A percentile compares a stretch with the other conserved stretches of the same genome.
phyloP scores from a whole-genome alignment of 768 basidiomycete genomes.

The Leccinum uliginosum region DNA sequence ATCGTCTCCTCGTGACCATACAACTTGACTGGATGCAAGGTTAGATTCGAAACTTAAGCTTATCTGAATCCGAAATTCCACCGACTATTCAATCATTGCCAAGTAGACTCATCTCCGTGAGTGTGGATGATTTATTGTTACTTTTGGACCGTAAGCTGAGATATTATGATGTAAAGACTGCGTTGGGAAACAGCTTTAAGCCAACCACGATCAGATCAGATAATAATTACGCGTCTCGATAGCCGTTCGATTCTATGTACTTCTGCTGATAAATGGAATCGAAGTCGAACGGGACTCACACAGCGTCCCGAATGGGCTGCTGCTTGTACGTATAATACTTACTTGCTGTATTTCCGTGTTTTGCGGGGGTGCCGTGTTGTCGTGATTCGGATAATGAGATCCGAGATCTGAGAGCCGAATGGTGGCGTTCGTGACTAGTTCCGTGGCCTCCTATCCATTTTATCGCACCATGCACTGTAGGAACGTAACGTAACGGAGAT shows the following conservation, averaged over 20 bases:
- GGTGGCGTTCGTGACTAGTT: constrained; percentile 39
- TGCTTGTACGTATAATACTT: background rate
- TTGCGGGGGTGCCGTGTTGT: background rate
- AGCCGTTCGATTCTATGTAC: background rate
- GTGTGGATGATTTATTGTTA: background rate
- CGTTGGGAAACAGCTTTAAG: background rate
- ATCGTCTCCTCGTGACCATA: background rate
- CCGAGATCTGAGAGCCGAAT: too few relatives aligned
- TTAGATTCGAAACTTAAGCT: background rate
- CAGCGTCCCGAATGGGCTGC: background rate
- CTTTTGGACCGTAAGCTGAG: background rate
- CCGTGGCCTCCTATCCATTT: constrained; percentile 70
- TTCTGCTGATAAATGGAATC: background rate
- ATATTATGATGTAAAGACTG: too few relatives aligned
- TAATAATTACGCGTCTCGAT: background rate
- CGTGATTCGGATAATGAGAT: background rate
- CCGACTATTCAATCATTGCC: background rate
- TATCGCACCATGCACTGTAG: constrained; percentile 50
- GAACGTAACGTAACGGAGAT: background rate
- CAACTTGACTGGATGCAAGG: background rate
- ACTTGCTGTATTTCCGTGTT: background rate
- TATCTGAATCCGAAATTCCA: background rate
- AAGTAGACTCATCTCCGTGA: background rate
- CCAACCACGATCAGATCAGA: background rate
- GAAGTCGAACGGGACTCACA: background rate